phyloP scores from a whole-genome alignment of 2,329 filamentous ascomycete genomes.

The Botrytis cinerea region DNA sequence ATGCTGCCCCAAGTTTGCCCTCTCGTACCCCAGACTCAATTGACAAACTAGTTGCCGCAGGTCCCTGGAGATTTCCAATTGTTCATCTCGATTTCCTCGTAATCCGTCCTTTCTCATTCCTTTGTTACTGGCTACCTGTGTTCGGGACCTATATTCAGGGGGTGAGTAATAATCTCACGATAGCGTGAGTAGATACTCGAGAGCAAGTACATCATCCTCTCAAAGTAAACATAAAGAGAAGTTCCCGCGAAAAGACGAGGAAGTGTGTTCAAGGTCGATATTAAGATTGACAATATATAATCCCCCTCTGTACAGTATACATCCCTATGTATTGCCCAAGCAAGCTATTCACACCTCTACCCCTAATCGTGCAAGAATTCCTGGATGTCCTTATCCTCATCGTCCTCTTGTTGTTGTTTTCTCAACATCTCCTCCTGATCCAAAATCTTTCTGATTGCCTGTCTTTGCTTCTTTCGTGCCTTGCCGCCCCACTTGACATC shows the following conservation, averaged over 20 bases:
- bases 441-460: conserved; percentile 64
- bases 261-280: not conserved
- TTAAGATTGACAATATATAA: conserved; percentile 25
- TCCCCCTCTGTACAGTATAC: not conserved
- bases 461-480: conserved; percentile 67
- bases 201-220: not conserved
- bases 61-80: conserved; percentile 31
- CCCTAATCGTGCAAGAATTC: conserved; percentile 63
- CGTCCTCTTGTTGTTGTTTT: conserved; percentile 59
- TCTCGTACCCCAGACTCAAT: not conserved
- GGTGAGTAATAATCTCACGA: not conserved
- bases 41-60: conserved; percentile 29
- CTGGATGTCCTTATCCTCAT: conserved; percentile 74
- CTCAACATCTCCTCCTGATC: conserved; percentile 59
- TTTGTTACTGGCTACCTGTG: no score
- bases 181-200: not conserved
- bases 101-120: not conserved
- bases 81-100: not conserved
- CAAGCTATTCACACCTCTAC: not conserved
- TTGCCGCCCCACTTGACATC: conserved; percentile 65
- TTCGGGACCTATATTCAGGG: not conserved
- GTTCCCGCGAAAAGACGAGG: not conserved
- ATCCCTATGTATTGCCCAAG: not conserved
- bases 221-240: not conserved
- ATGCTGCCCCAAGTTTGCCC: not conserved